A percentile compares a stretch with the other conserved stretches of the same genome.
phyloP scores from a whole-genome alignment of 805 yeast genomes.

The Peterozyma xylosa region DNA sequence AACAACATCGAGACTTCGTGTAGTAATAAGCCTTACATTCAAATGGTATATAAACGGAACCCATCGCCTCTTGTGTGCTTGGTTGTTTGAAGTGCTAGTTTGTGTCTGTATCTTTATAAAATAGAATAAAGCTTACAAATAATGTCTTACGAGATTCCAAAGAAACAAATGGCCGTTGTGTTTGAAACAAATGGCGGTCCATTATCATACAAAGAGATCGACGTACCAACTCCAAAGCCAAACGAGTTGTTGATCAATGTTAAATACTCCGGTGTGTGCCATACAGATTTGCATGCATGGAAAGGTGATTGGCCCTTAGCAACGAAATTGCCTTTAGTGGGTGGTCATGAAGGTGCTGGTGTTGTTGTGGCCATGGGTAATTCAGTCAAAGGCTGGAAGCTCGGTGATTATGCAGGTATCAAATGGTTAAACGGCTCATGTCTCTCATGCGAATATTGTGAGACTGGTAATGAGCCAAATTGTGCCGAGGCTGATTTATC shows the following conservation, averaged over 20 bases:
- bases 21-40: too few species aligned
- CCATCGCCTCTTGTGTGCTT: too few species aligned
- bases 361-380: constrained; percentile 58
- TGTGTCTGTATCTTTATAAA: too few species aligned
- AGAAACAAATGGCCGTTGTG: constrained; percentile 63
- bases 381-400: constrained; percentile 48
- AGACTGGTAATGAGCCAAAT: constrained; percentile 51
- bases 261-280: constrained; percentile 70
- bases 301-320: constrained; percentile 65
- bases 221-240: constrained; percentile 62
- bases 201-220: constrained; percentile 60
- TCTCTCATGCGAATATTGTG: constrained; percentile 57
- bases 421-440: constrained; percentile 68
- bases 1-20: too few species aligned
- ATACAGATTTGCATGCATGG: constrained; percentile 72
- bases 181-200: constrained; percentile 62
- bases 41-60: too few species aligned
- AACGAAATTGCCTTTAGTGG: constrained; percentile 52
- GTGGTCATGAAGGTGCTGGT: constrained; percentile 75
- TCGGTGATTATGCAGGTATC: constrained; percentile 63
- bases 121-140: too few species aligned
- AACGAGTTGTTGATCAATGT: constrained; percentile 59
- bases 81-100: too few species aligned
- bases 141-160: constrained; percentile 31
- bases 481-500: constrained; percentile 64